Evolutionary conservation across 2,329 filamentous ascomycete genomes (phyloP).

Genomic region (Biscogniauxia marginata): DNA sequence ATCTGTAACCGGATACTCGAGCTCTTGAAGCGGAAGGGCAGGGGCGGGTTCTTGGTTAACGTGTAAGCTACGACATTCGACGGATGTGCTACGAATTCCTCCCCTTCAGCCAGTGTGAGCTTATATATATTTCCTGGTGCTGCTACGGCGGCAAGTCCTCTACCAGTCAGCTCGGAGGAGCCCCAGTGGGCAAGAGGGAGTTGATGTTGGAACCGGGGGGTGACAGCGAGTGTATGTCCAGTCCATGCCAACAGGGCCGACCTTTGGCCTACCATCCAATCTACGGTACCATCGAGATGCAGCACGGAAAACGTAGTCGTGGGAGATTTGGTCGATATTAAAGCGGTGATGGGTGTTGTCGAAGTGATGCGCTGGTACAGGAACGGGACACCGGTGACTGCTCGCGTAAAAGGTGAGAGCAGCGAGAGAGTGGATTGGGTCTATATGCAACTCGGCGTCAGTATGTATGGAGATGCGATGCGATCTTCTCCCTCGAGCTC

Average conservation of each 20-base stretch:
- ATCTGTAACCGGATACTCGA: constrained; percentile 78
- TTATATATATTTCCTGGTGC: constrained; percentile 90
- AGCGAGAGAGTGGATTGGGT: constrained; percentile 86
- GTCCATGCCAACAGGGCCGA: constrained; percentile 95
- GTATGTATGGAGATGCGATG: constrained; percentile 5
- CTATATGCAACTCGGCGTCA: constrained; percentile 50
- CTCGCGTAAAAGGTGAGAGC: constrained; percentile 78
- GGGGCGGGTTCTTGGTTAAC: constrained; percentile 68
- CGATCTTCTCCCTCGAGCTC: constrained; percentile 25
- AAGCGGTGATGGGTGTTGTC: constrained; percentile 80
- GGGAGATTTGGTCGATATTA: constrained; percentile 84
- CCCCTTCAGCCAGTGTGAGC: constrained; percentile 74
- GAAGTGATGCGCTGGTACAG: constrained; percentile 90
- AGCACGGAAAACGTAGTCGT: constrained; percentile 85
- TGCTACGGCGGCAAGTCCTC: constrained; percentile 80
- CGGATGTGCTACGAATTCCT: constrained; percentile 89
- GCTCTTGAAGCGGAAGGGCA: constrained; percentile 81
- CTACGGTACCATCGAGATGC: constrained; percentile 86
- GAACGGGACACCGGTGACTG: constrained; percentile 83
- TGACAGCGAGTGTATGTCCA: constrained; percentile 76
- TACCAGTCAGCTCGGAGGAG: constrained; percentile 81
- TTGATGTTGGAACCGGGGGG: constrained; percentile 70
- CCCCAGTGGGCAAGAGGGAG: constrained; percentile 88
- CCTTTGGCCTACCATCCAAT: constrained; percentile 91
- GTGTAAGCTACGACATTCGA: constrained; percentile 91